Percentiles rank a stretch among this genome's conserved stretches.
Conservation (phyloP, 148 eudicot genomes). For the Rhododendron williamsianum region DNA sequence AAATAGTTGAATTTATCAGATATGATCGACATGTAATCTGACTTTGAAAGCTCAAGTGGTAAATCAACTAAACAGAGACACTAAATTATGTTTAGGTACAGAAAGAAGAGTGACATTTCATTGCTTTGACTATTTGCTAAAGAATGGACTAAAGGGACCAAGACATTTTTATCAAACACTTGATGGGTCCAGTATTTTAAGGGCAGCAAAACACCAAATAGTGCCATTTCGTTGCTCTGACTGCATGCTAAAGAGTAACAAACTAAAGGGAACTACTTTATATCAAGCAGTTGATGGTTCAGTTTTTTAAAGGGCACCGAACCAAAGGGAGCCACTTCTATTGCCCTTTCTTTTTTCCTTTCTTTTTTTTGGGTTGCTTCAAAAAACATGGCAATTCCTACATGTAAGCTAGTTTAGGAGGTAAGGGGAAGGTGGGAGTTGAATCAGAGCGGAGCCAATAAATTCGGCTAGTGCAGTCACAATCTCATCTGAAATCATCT, state of each 20-base stretch:
- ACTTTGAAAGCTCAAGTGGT: neutral
- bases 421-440: neutral
- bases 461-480: neutral
- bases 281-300: neutral
- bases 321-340: neutral
- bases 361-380: too few species aligned
- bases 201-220: neutral
- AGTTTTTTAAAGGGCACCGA: neutral
- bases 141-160: neutral
- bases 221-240: constrained; percentile 10
- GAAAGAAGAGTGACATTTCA: neutral
- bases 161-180: neutral
- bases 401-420: neutral
- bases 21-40: neutral
- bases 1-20: neutral
- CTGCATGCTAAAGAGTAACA: constrained; percentile 2
- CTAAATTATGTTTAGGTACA: neutral
- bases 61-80: neutral
- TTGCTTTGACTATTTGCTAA: neutral
- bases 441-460: neutral
- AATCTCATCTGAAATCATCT: neutral
- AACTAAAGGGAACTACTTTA: neutral
- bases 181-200: neutral
- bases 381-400: neutral
- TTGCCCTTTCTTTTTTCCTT: neutral